Conservation (phyloP, 2,329 filamentous ascomycete genomes). For the Beauveria scarabaeidicola region DNA sequence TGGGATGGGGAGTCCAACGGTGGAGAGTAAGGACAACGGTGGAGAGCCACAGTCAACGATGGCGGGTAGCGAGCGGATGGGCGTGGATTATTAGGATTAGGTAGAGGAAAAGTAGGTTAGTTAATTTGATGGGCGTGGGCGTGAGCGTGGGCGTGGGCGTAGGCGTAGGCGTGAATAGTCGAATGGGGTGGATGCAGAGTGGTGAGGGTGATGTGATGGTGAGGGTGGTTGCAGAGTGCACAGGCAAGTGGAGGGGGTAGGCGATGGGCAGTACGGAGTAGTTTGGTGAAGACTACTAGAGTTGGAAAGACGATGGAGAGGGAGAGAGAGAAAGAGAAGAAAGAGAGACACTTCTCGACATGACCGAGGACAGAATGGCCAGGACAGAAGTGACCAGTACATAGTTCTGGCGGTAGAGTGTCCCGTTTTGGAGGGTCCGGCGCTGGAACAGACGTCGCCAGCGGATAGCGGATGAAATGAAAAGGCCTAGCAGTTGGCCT, state of each 20-base stretch:
- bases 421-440: neutral
- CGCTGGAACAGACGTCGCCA: neutral
- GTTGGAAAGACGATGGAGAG: too few species aligned
- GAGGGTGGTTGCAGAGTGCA: too few species aligned
- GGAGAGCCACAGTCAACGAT: neutral
- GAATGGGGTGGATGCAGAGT: neutral
- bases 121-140: neutral
- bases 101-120: neutral
- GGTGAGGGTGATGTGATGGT: too few species aligned
- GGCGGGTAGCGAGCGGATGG: neutral
- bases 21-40: neutral
- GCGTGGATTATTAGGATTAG: neutral
- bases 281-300: too few species aligned
- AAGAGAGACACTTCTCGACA: too few species aligned
- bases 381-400: too few species aligned
- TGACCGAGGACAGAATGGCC: too few species aligned
- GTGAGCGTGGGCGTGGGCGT: neutral
- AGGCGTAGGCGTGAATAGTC: too few species aligned
- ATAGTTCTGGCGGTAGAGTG: neutral
- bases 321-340: too few species aligned
- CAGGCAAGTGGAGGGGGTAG: too few species aligned
- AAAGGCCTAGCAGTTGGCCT: neutral
- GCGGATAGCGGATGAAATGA: neutral
- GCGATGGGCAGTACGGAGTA: too few species aligned
- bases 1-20: conserved; percentile 3